phyloP scores from a whole-genome alignment of 192 early-diverging fungal species.

The Umbelopsis vinacea region DNA sequence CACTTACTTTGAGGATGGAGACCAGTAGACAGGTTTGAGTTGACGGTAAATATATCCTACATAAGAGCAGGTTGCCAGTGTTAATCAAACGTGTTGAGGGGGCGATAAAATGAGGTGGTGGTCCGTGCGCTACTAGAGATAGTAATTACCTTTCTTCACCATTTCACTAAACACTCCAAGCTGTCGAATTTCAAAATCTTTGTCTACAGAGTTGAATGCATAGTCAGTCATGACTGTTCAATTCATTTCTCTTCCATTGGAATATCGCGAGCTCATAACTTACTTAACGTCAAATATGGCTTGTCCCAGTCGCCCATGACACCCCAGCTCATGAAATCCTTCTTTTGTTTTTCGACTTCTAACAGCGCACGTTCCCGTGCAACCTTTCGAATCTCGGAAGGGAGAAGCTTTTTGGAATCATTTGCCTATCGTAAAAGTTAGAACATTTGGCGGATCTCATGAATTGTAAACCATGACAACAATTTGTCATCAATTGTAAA shows the following conservation, averaged over 20 bases:
- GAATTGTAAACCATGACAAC: neutral
- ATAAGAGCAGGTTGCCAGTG: neutral
- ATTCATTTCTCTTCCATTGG: neutral
- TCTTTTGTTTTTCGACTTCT: constrained; percentile 62
- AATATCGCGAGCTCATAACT: neutral
- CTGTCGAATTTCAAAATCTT: constrained; percentile 75
- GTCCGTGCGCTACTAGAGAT: constrained; percentile 5
- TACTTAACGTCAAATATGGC: constrained; percentile 65
- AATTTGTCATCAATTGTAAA: neutral
- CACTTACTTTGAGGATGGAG: constrained; percentile 69
- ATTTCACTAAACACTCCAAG: constrained; percentile 72
- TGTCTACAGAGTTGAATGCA: constrained; percentile 41
- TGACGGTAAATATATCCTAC: constrained; percentile 73
- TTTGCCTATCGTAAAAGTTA: neutral
- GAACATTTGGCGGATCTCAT: no score
- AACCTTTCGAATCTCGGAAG: constrained; percentile 53
- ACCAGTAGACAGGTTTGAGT: constrained; percentile 85
- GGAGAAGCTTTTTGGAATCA: constrained; percentile 30
- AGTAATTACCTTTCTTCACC: constrained; percentile 59
- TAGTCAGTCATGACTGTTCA: neutral
- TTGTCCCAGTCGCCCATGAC: constrained; percentile 82
- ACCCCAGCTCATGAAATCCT: constrained; percentile 64
- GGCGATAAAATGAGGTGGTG: neutral
- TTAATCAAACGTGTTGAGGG: neutral
- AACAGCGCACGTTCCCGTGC: constrained; percentile 65